Percentiles rank a stretch among this genome's conserved stretches.
These are phyloP conservation scores for Calophaca sinica DNA, from an alignment of 306 rosid species.

Conservation along the genomic window DNA sequence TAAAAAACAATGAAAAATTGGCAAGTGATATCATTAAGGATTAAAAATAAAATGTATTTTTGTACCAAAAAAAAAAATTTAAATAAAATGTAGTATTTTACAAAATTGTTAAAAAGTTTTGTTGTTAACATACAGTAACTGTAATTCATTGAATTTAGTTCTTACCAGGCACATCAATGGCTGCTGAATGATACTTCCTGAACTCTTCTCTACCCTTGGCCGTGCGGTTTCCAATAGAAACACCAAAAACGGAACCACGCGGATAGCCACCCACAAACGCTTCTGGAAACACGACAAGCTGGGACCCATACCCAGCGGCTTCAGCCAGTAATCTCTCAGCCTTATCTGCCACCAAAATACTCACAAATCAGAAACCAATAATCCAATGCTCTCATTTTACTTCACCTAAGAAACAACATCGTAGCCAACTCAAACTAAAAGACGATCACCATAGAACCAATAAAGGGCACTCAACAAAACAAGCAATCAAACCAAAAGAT, in stretches of 20 bases:
- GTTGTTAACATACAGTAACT: not conserved
- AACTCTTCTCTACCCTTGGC: constrained; percentile 83
- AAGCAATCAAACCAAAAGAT: too few species aligned
- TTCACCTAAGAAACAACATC: not conserved
- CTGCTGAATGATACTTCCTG: constrained; percentile 76
- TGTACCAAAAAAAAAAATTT: too few species aligned
- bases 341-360: constrained; percentile 59
- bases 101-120: too few species aligned
- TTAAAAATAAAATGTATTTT: too few species aligned
- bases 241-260: constrained; percentile 79
- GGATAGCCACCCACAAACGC: constrained; percentile 96
- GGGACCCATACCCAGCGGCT: constrained; percentile 80
- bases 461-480: too few species aligned
- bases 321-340: constrained; percentile 89
- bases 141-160: not conserved
- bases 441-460: too few species aligned
- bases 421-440: too few species aligned
- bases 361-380: not conserved
- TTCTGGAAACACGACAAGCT: constrained; percentile 88
- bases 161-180: constrained; percentile 83
- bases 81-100: too few species aligned
- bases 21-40: too few species aligned
- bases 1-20: too few species aligned
- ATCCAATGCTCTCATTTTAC: not conserved
- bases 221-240: constrained; percentile 66